Conservation (phyloP, 2,329 filamentous ascomycete species). For the Cytospora mali region DNA sequence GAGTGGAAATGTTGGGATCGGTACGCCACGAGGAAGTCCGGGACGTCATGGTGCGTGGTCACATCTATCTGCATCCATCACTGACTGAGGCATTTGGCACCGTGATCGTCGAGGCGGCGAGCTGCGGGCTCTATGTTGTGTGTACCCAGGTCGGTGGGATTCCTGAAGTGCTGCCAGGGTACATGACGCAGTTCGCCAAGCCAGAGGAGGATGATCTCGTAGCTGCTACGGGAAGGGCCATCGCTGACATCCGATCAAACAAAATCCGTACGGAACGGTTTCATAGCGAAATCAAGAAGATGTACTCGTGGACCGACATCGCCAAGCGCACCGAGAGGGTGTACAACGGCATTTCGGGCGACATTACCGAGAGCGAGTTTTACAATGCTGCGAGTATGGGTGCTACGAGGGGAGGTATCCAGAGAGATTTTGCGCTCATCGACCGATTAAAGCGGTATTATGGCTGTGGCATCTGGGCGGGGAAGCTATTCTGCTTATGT, state of each 20-base stretch:
- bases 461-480: constrained; percentile 97
- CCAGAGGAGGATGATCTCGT: constrained; percentile 97
- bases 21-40: constrained; percentile 95
- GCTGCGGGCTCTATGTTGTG: constrained; percentile 93
- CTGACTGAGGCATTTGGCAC: constrained; percentile 97
- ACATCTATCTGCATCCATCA: constrained; percentile 94
- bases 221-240: constrained; percentile 83
- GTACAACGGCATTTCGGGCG: constrained; percentile 88
- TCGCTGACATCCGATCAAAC: constrained; percentile 80
- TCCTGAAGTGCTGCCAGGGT: constrained; percentile 88
- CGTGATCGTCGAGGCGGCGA: constrained; percentile 95
- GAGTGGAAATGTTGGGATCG: constrained; percentile 88
- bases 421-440: constrained; percentile 83
- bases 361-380: constrained; percentile 83
- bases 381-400: constrained; percentile 73
- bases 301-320: constrained; percentile 99
- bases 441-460: constrained; percentile 96
- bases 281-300: constrained; percentile 94
- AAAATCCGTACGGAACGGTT: constrained; percentile 91
- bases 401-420: constrained; percentile 71
- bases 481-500: constrained; percentile 94
- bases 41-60: constrained; percentile 94
- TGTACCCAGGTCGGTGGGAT: constrained; percentile 97
- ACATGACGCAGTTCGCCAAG: constrained; percentile 98
- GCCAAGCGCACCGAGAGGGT: constrained; percentile 91